These are phyloP conservation scores for Phaeoacremonium minimum DNA, from an alignment of 2,329 filamentous ascomycete genomes.

Conservation along the genomic window DNA sequence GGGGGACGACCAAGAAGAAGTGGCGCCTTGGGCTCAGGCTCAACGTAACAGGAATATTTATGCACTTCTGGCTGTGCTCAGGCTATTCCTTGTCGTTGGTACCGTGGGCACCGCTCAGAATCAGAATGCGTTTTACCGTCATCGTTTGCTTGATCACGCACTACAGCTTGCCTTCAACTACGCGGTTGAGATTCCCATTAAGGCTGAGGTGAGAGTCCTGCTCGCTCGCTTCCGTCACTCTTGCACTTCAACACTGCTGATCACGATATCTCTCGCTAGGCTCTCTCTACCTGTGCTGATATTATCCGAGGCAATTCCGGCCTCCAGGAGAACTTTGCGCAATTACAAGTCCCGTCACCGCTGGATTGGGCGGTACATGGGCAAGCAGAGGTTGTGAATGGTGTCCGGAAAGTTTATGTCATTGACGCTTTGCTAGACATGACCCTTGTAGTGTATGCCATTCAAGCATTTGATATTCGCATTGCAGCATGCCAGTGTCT, in stretches of 20 bases:
- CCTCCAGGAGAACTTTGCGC: slow-evolving; percentile 85
- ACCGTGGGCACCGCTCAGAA: slow-evolving; percentile 77
- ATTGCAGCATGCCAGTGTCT: slow-evolving; percentile 85
- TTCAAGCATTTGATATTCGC: slow-evolving; percentile 72
- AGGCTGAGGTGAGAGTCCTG: slow-evolving; percentile 79
- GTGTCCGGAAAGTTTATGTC: slow-evolving; percentile 69
- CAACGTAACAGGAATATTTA: slow-evolving; percentile 89
- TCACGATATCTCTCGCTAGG: slow-evolving; percentile 40
- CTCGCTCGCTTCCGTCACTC: slow-evolving; percentile 5
- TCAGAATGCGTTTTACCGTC: slow-evolving; percentile 79
- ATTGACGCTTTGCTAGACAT: slow-evolving; percentile 90
- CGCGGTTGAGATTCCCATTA: slow-evolving; percentile 69
- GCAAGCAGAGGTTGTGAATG: slow-evolving; percentile 38
- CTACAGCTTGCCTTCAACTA: slow-evolving; percentile 78
- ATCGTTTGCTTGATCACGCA: slow-evolving; percentile 73
- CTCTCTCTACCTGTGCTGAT: slow-evolving; percentile 80
- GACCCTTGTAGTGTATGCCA: slow-evolving; percentile 62
- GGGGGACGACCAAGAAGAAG: slow-evolving; percentile 49
- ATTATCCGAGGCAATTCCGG: slow-evolving; percentile 76
- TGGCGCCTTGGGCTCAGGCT: slow-evolving; percentile 69
- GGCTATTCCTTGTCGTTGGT: slow-evolving; percentile 80
- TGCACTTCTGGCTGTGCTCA: slow-evolving; percentile 80
- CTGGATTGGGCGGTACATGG: slow-evolving; percentile 35
- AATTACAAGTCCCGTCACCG: slow-evolving; percentile 70
- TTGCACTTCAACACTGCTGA: slow-evolving; percentile 5